Evolutionary conservation across 208 protist genomes (phyloP).

Genomic region (Phytomonas sp.): DNA sequence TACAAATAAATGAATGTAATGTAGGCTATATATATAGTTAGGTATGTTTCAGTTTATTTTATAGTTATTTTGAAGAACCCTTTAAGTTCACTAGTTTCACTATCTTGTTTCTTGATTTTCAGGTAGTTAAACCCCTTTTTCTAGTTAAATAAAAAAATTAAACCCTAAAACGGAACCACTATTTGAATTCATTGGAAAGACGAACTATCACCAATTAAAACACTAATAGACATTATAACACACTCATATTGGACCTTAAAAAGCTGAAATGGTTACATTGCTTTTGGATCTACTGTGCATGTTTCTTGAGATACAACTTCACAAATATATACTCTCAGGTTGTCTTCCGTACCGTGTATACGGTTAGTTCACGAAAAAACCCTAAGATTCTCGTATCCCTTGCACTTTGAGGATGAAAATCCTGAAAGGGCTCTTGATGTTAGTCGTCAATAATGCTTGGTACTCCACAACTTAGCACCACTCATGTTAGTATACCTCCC

Average conservation of each 20-base stretch:
- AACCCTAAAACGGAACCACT: not conserved
- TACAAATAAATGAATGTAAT: conserved; percentile 10
- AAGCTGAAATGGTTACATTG: not conserved
- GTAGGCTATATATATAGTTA: not conserved
- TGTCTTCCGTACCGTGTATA: not conserved
- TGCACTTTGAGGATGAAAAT: not conserved
- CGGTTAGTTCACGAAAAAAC: not conserved
- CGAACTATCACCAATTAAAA: conserved; percentile 7
- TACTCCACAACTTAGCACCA: not conserved
- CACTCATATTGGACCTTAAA: not conserved
- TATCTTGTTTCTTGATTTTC: not conserved
- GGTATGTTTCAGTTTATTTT: not conserved
- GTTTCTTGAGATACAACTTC: not conserved
- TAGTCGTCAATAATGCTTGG: not conserved
- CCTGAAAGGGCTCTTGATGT: not conserved
- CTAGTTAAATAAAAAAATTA: not conserved
- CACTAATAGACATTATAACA: conserved; percentile 1
- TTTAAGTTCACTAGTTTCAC: not conserved
- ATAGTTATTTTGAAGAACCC: not conserved
- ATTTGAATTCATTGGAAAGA: conserved; percentile 5
- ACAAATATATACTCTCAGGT: not conserved
- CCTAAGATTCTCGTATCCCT: not conserved
- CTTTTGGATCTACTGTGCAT: not conserved
- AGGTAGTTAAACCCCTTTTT: not conserved
- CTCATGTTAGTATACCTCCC: not conserved